Evolutionary conservation across 441 rosid species (phyloP).

Genomic region (Corymbia citriodora): DNA sequence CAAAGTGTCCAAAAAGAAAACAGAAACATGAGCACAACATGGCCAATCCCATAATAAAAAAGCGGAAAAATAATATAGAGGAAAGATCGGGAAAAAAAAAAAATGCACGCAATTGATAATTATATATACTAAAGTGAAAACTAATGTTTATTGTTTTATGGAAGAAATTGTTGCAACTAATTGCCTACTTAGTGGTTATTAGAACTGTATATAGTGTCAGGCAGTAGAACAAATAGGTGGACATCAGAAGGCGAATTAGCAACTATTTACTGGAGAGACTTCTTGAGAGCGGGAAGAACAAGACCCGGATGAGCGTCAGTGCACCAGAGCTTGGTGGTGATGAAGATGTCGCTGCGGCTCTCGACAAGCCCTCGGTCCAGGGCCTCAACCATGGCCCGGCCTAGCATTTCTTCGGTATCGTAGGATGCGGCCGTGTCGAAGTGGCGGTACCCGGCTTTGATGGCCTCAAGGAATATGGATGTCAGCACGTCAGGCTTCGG

Average conservation of each 20-base stretch:
- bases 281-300: slow-evolving; percentile 7
- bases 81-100: background rate
- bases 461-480: background rate
- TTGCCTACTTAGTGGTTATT: background rate
- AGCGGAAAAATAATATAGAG: background rate
- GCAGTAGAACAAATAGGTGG: background rate
- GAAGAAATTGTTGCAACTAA: background rate
- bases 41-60: no score
- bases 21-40: background rate
- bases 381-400: background rate
- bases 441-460: slow-evolving; percentile 6
- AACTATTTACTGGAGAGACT: background rate
- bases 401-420: slow-evolving; percentile 1
- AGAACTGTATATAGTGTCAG: background rate
- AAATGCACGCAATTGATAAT: background rate
- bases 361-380: background rate
- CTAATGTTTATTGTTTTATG: background rate
- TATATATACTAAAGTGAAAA: background rate
- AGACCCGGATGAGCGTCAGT: background rate
- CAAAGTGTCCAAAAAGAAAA: background rate
- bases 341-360: slow-evolving; percentile 2
- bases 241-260: background rate
- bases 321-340: slow-evolving; percentile 12
- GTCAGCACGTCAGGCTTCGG: background rate
- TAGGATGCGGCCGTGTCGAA: slow-evolving; percentile 5